Conservation (phyloP, 768 basidiomycete species). For the Pulveroboletus ravenelii region DNA sequence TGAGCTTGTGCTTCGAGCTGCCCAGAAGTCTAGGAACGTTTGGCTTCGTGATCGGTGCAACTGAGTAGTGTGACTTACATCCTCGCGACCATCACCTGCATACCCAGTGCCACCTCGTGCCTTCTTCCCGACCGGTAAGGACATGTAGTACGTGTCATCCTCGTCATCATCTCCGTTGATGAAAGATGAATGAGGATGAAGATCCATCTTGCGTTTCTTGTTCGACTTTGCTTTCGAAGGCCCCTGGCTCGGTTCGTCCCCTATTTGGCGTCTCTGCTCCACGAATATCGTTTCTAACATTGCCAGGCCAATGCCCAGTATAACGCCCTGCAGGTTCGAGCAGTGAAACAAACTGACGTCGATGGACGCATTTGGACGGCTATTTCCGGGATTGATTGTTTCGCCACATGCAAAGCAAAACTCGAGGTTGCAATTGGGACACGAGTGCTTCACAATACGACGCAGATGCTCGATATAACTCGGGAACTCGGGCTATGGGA, state of each 20-base stretch:
- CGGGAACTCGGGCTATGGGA: constrained; percentile 61
- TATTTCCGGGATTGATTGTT: constrained; percentile 44
- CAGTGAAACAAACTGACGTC: constrained; percentile 80
- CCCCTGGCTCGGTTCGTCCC: constrained; percentile 25
- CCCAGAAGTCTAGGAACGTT: constrained; percentile 59
- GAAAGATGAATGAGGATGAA: constrained; percentile 18
- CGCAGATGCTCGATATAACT: constrained; percentile 64
- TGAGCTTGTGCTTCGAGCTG: constrained; percentile 69
- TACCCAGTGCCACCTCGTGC: constrained; percentile 82
- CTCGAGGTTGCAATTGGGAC: constrained; percentile 54
- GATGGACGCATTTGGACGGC: constrained; percentile 39
- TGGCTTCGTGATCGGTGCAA: constrained; percentile 3
- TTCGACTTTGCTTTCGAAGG: constrained; percentile 28
- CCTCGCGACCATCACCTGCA: constrained; percentile 77
- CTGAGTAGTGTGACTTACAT: constrained; percentile 49
- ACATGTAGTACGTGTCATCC: constrained; percentile 45
- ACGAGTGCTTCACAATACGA: constrained; percentile 53
- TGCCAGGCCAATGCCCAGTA: constrained; percentile 84
- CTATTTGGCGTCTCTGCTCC: constrained; percentile 42
- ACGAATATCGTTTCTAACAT: constrained; percentile 76
- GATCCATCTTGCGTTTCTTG: constrained; percentile 40
- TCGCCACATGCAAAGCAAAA: constrained; percentile 80
- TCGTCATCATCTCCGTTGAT: constrained; percentile 47
- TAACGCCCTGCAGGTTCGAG: constrained; percentile 81
- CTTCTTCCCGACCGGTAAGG: constrained; percentile 51